Conservation (phyloP, 768 basidiomycete genomes). For the Suillus lakei region DNA sequence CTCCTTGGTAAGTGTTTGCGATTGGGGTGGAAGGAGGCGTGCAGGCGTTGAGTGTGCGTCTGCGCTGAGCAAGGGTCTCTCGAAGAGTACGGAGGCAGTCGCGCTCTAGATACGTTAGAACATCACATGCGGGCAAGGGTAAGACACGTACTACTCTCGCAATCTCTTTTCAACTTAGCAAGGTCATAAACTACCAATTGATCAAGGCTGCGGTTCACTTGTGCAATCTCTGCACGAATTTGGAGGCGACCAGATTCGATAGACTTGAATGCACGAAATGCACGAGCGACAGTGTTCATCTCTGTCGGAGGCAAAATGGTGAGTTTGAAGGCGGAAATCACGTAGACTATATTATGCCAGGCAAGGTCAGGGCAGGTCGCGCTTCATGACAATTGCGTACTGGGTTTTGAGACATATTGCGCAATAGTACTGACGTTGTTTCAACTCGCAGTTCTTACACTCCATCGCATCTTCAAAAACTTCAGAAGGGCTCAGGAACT, state of each 20-base stretch:
- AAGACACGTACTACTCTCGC: conserved; percentile 58
- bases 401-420: conserved; percentile 68
- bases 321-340: conserved; percentile 61
- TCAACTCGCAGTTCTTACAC: conserved; percentile 74
- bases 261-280: conserved; percentile 49
- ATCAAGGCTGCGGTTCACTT: conserved; percentile 54
- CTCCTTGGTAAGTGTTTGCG: conserved; percentile 39
- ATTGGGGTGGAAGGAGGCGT: conserved; percentile 44
- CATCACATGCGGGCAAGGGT: neutral
- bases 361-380: conserved; percentile 1
- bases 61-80: conserved; percentile 62
- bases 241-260: conserved; percentile 48
- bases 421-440: conserved; percentile 76
- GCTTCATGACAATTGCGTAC: conserved; percentile 42
- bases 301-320: conserved; percentile 61
- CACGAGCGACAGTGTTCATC: conserved; percentile 65
- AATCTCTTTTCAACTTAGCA: conserved; percentile 56
- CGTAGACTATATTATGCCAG: conserved; percentile 45
- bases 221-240: conserved; percentile 51
- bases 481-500: too few relatives aligned
- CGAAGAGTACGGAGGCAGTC: conserved; percentile 65
- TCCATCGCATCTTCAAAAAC: conserved; percentile 58
- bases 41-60: conserved; percentile 69
- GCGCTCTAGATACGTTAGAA: conserved; percentile 47
- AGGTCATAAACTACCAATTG: conserved; percentile 52